Conservation (phyloP, 306 rosid genomes). For the Pterocarpus macrocarpus region DNA sequence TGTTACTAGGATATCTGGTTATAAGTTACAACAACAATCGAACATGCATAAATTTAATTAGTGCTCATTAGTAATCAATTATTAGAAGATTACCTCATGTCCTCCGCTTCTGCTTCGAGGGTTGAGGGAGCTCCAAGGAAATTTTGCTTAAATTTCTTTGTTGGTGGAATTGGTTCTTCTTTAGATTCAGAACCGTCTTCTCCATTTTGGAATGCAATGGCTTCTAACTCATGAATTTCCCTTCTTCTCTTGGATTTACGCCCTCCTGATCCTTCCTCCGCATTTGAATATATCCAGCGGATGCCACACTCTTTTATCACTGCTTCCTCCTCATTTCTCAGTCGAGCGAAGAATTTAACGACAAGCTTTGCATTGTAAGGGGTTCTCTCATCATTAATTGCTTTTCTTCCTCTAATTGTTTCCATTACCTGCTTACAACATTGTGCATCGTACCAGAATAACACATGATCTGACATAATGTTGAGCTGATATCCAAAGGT, state of each 20-base stretch:
- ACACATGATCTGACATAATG: slow-evolving; percentile 21
- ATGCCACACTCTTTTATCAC: slow-evolving; percentile 38
- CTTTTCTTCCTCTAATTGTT: not conserved
- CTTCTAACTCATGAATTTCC: not conserved
- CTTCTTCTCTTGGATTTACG: not conserved
- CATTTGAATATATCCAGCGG: not conserved
- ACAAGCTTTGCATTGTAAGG: not conserved
- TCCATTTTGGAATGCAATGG: not conserved
- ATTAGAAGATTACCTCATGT: not conserved
- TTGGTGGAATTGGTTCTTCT: not conserved
- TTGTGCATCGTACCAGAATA: slow-evolving; percentile 36
- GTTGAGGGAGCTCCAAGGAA: too few relatives aligned
- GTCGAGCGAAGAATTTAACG: slow-evolving; percentile 32
- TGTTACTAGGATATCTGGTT: too few relatives aligned
- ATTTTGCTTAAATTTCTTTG: not conserved
- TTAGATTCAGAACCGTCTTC: not conserved
- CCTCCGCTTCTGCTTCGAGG: not conserved
- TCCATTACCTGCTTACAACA: slow-evolving; percentile 1
- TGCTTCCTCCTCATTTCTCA: not conserved
- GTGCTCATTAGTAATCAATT: too few relatives aligned
- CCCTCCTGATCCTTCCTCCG: not conserved
- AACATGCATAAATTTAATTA: too few relatives aligned
- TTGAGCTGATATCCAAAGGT: too few relatives aligned
- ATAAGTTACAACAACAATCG: too few relatives aligned
- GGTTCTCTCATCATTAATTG: not conserved